Evolutionary conservation across 345 rosid species (phyloP), one percentile per base, ranked within the genome.

Genomic region (Heritiera littoralis): DNA sequence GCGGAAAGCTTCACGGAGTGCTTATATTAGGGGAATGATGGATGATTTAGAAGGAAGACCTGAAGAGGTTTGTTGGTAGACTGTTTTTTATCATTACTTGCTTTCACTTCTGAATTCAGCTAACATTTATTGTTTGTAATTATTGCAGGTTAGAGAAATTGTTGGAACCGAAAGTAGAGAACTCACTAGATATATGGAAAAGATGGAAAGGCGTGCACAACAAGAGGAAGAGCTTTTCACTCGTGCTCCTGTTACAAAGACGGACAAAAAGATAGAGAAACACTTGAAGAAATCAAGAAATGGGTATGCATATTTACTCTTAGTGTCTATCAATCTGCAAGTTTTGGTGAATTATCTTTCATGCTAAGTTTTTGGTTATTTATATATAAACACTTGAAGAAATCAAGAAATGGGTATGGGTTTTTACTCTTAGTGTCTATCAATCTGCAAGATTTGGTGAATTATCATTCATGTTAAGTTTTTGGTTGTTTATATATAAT

Each of bases 31-130:
- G 82, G 92, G 88, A 74, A 54, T 93, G 83, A 84, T 92, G 85
- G 88, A 93, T 80, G 90, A 96, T n/a, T 70, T 94, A 54, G 92
- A 94, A 82, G 98, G 87, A 71, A 89, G 79, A 80, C 99, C 99
- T 74, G 95, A 90, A 84, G 99, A 93, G 92, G 98, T 95, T 51
- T 11, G 87, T 79, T 46, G 49, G 52, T 63, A 10, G 40, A 49
- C 58, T 74, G 65, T 71, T 77, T 72, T 38, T 46, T 74, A 56
- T 30, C 70, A 48, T 43, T 51, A 12, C 41, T 79, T 30, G 54
- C 51, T 11, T 68, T 78, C 48, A 13, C 65, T 48, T 73, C 14
- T 74, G 56, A 43, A 69, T 49, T 18, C 17, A 59, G 59, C 81
- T 85, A 12, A 84, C 64, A 65, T 32, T 66, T 74, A 63, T 4